Percentiles rank a stretch among this genome's conserved stretches.
Conservation (phyloP, 106 monocot genomes). For the Dioscorea zingiberensis region DNA sequence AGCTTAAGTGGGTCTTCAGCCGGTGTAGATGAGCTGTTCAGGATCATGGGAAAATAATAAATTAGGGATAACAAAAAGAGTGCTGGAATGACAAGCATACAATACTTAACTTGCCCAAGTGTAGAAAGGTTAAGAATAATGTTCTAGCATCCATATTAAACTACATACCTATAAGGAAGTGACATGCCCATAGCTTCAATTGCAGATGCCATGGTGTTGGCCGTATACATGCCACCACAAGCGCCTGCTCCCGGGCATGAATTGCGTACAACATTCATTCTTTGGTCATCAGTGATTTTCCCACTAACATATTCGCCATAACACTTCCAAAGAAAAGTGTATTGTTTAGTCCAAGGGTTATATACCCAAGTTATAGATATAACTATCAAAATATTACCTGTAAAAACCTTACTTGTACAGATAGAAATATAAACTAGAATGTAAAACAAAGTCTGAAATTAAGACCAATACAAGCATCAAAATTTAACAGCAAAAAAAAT, state of each 20-base stretch:
- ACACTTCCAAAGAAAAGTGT: conserved; percentile 36
- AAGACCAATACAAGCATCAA: no score
- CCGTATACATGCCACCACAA: conserved; percentile 99
- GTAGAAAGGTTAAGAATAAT: no score
- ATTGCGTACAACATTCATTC: conserved; percentile 76
- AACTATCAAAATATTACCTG: no score
- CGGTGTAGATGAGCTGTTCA: conserved; percentile 77
- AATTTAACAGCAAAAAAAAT: no score
- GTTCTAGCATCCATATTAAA: no score
- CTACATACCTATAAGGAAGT: conserved; percentile 68
- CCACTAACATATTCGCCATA: conserved; percentile 97
- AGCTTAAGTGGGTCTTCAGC: conserved; percentile 94
- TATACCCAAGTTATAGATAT: no score
- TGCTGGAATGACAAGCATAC: background rate
- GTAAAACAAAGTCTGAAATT: no score
- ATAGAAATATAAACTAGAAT: no score
- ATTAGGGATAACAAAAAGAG: background rate
- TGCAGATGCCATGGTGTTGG: conserved; percentile 98
- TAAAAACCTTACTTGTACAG: no score
- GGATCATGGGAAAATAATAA: conserved; percentile 1
- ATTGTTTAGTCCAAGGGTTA: no score
- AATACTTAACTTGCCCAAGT: no score
- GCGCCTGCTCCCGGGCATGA: conserved; percentile 97
- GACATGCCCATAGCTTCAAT: conserved; percentile 99
- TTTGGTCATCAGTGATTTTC: conserved; percentile 74